Evolutionary conservation across 2,329 filamentous ascomycete genomes (phyloP), one percentile per base, ranked within the genome.

Genomic region (Xylaria sp.): DNA sequence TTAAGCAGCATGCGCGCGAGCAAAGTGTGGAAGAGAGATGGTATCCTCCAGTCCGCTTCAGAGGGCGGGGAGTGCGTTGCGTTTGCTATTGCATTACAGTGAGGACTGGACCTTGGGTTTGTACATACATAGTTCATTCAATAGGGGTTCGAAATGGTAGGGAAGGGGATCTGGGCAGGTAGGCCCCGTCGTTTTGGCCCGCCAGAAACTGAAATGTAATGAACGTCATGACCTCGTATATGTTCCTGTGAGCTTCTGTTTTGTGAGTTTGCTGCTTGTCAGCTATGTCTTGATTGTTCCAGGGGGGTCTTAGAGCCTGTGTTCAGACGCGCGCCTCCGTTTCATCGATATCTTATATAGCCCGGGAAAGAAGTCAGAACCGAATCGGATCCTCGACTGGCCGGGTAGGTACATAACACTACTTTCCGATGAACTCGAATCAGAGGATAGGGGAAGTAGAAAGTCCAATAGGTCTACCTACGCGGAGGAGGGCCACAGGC

Each of bases 381-480:
- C n/a, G 21, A 46, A 22, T 45, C 44, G 19, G 41, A 42, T 54
- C 20, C 39, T 48, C 17, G 52, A 54, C 22, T 54, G 52, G 52
- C 52, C 52, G 21, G 52, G 52, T 46, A 46, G 26, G 2, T n/a
- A 7, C 21, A 4, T 11, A 19, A 13, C n/a, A 7, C 21, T 47
- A n/a, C n/a, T n/a, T n/a, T n/a, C n/a, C n/a, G n/a, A n/a, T n/a
- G n/a, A n/a, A n/a, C 6, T 45, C 11, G 9, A 16, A 9, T 22
- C 21, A 37, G 16, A 13, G 16, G 29, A 26, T 3, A 11, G 20
- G n/a, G 9, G 22, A 24, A 4, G 6, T 16, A 26, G 9, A n/a
- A 24, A 4, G 6, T 16, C 47, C 24, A 17, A 49, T 37, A 21
- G 13, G 1, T 5, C 40, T 17, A 42, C 20, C 19, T 18, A n/a